Conservation (phyloP, 352 stramenopile genomes). For the Globisporangium irregulare region DNA sequence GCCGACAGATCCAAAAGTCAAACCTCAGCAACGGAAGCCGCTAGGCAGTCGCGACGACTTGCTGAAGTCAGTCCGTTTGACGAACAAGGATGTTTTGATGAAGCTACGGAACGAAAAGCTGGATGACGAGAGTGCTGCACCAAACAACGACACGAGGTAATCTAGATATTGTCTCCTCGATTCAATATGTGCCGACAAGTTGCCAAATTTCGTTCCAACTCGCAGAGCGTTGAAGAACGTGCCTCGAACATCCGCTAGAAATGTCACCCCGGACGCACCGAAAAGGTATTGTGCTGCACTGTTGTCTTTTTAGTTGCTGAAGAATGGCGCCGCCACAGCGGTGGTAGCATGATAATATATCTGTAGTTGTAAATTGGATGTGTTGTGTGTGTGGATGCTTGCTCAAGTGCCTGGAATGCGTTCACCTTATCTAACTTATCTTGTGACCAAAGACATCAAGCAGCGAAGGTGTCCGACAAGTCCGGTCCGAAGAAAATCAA, state of each 20-base stretch:
- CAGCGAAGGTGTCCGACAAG: not conserved
- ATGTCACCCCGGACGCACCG: slow-evolving; percentile 26
- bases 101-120: slow-evolving; percentile 28
- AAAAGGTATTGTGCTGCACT: slow-evolving; percentile 37
- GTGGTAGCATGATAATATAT: slow-evolving; percentile 22
- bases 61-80: slow-evolving; percentile 44
- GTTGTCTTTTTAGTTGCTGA: not conserved
- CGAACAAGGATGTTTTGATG: slow-evolving; percentile 81
- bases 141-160: slow-evolving; percentile 37
- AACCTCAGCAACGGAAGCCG: slow-evolving; percentile 50
- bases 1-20: slow-evolving; percentile 27
- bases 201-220: slow-evolving; percentile 20
- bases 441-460: slow-evolving; percentile 11
- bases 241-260: slow-evolving; percentile 20
- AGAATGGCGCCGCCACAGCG: not conserved
- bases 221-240: slow-evolving; percentile 29
- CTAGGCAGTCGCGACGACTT: slow-evolving; percentile 70
- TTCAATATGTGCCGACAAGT: slow-evolving; percentile 7
- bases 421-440: slow-evolving; percentile 5
- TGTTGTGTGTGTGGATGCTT: slow-evolving; percentile 4
- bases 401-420: not conserved
- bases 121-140: slow-evolving; percentile 12
- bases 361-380: slow-evolving; percentile 15
- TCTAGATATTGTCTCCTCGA: not conserved
- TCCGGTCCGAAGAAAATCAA: slow-evolving; percentile 11